These are phyloP conservation scores for Physcomitrium patens DNA, from an alignment of 225 moss, liverwort and hornwort genomes.

Conservation along the genomic window DNA sequence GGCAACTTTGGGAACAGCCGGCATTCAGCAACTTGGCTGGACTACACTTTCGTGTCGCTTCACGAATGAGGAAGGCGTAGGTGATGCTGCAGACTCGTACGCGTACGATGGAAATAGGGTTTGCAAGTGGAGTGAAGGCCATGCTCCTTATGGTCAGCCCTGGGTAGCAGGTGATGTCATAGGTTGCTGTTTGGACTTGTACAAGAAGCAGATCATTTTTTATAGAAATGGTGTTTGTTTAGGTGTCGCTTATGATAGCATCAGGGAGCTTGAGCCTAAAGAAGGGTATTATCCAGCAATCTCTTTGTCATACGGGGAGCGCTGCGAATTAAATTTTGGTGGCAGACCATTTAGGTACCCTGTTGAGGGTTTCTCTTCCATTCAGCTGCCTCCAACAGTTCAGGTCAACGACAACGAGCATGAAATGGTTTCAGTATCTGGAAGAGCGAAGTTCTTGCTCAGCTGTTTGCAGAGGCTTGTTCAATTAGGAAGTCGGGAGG, in stretches of 20 bases:
- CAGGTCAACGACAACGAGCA: slow-evolving; percentile 31
- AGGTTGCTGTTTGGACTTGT: slow-evolving; percentile 95
- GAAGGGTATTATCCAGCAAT: slow-evolving; percentile 93
- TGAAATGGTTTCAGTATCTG: slow-evolving; percentile 42
- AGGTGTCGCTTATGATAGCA: slow-evolving; percentile 86
- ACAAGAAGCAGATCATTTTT: slow-evolving; percentile 67
- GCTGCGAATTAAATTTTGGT: slow-evolving; percentile 97
- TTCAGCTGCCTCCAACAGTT: slow-evolving; percentile 80
- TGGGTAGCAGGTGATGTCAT: slow-evolving; percentile 98
- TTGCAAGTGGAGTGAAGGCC: slow-evolving; percentile 73
- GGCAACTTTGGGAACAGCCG: slow-evolving; percentile 92
- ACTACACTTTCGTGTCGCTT: slow-evolving; percentile 87
- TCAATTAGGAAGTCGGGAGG: slow-evolving; percentile 94
- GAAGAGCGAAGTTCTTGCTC: slow-evolving; percentile 71
- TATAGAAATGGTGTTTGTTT: slow-evolving; percentile 79
- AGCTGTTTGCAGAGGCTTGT: slow-evolving; percentile 95
- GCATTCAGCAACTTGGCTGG: slow-evolving; percentile 99
- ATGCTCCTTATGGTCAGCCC: slow-evolving; percentile 70
- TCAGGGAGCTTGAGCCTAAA: slow-evolving; percentile 57
- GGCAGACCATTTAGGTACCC: slow-evolving; percentile 92
- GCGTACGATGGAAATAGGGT: slow-evolving; percentile 95
- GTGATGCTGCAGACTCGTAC: slow-evolving; percentile 90
- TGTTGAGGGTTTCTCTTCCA: slow-evolving; percentile 68
- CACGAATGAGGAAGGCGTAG: slow-evolving; percentile 88
- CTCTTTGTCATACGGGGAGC: slow-evolving; percentile 91